These are phyloP conservation scores for Isatis lusitanica DNA, from an alignment of 441 rosid species.

Conservation along the genomic window DNA sequence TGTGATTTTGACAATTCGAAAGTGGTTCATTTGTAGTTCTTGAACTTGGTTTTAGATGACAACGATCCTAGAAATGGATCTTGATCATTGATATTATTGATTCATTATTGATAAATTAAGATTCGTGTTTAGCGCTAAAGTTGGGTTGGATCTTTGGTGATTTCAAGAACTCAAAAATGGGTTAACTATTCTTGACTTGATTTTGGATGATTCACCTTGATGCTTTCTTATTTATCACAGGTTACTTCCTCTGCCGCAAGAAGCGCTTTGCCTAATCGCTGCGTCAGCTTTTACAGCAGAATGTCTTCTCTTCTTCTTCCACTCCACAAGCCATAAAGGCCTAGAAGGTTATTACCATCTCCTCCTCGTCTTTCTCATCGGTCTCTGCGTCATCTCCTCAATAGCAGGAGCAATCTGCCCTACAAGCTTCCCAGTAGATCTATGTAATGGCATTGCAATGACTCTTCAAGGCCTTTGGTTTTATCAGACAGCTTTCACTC, in stretches of 20 bases:
- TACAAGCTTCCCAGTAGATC: conserved; percentile 77
- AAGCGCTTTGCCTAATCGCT: conserved; percentile 71
- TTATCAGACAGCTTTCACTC: conserved; percentile 91
- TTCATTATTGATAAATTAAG: background rate
- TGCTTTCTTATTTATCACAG: conserved; percentile 37
- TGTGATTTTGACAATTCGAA: too few relatives aligned
- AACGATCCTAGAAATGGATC: too few relatives aligned
- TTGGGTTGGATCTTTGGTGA: background rate
- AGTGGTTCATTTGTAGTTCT: too few relatives aligned
- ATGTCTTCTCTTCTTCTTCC: conserved; percentile 83
- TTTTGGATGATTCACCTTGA: background rate
- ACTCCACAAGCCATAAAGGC: conserved; percentile 93
- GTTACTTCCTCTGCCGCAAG: conserved; percentile 76
- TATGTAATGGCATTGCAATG: conserved; percentile 68
- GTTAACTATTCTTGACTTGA: background rate
- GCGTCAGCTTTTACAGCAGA: conserved; percentile 85
- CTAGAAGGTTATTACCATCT: conserved; percentile 96
- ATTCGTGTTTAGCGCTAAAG: background rate
- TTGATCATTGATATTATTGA: too few relatives aligned
- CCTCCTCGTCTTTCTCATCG: conserved; percentile 79
- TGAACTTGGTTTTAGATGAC: too few relatives aligned
- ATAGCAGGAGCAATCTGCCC: conserved; percentile 79
- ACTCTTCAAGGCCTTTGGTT: conserved; percentile 98
- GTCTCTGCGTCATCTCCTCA: conserved; percentile 61
- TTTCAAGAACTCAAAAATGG: background rate